These are phyloP conservation scores for Tricholoma hemisulphureum DNA, from an alignment of 768 basidiomycete genomes.

Conservation along the genomic window DNA sequence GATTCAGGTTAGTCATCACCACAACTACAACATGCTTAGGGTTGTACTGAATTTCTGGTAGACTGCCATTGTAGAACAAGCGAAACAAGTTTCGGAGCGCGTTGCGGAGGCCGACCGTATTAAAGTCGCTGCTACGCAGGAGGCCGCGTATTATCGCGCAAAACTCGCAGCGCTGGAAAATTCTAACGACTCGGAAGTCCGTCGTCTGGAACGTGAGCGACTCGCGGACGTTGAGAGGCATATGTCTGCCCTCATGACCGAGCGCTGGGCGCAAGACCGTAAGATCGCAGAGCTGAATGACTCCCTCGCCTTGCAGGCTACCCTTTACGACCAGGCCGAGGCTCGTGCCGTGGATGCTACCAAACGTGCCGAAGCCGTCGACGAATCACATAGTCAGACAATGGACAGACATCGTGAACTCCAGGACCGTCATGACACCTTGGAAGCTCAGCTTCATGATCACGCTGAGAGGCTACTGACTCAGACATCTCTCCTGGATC, in stretches of 20 bases:
- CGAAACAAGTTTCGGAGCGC: slow-evolving; percentile 71
- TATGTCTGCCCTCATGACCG: slow-evolving; percentile 57
- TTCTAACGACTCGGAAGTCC: slow-evolving; percentile 59
- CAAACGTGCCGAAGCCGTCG: slow-evolving; percentile 72
- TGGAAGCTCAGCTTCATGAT: slow-evolving; percentile 71
- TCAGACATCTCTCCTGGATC: slow-evolving; percentile 72
- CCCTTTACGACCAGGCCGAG: slow-evolving; percentile 75
- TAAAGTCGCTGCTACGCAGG: slow-evolving; percentile 79
- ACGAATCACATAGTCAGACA: slow-evolving; percentile 64
- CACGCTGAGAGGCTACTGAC: slow-evolving; percentile 71
- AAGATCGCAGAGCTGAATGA: slow-evolving; percentile 72
- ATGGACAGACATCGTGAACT: slow-evolving; percentile 67
- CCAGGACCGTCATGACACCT: slow-evolving; percentile 54
- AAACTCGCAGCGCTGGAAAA: slow-evolving; percentile 88
- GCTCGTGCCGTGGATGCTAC: slow-evolving; percentile 71
- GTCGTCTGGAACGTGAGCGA: slow-evolving; percentile 77
- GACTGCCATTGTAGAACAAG: slow-evolving; percentile 75
- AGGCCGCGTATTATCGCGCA: slow-evolving; percentile 93
- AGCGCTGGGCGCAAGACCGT: slow-evolving; percentile 64
- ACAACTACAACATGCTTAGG: neutral
- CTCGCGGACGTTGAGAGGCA: slow-evolving; percentile 71
- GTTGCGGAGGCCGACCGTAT: slow-evolving; percentile 77
- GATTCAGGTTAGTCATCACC: slow-evolving; percentile 63
- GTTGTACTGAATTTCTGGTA: slow-evolving; percentile 25
- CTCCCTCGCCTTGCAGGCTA: slow-evolving; percentile 73